A percentile compares a stretch with the other conserved stretches of the same genome.
phyloP scores from a whole-genome alignment of 148 eudicot species.

The Nepenthes mirabilis region DNA sequence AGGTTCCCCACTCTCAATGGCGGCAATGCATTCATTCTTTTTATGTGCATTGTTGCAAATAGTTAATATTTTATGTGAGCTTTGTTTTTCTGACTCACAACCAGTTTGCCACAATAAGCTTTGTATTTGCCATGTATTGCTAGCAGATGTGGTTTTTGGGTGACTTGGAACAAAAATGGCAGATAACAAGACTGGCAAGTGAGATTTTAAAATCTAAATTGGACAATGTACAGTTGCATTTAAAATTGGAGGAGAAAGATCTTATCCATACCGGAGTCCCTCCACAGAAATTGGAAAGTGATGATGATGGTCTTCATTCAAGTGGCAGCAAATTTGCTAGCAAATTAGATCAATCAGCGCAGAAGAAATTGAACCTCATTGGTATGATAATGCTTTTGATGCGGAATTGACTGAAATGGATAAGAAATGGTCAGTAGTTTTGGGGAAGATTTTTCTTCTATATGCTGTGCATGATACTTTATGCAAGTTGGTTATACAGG shows the following conservation, averaged over 20 bases:
- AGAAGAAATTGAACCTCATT: conserved; percentile 53
- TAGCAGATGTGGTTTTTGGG: conserved; percentile 50
- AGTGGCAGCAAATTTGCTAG: conserved; percentile 32
- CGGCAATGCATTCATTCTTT: no score
- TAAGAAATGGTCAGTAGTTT: conserved; percentile 41
- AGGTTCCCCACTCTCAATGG: no score
- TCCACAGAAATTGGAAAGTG: conserved; percentile 40
- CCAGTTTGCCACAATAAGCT: background rate
- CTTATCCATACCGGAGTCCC: conserved; percentile 31
- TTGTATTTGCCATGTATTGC: conserved; percentile 7
- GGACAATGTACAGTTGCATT: conserved; percentile 34
- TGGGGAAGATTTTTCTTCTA: conserved; percentile 42
- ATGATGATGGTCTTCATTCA: conserved; percentile 41
- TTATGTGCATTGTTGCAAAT: no score
- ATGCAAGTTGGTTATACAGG: conserved; percentile 34
- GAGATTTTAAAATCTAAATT: conserved; percentile 41
- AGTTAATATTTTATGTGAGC: no score
- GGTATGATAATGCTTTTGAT: conserved; percentile 38
- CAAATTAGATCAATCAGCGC: conserved; percentile 39
- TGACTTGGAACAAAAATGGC: conserved; percentile 48
- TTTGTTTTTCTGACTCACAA: no score
- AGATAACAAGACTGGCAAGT: conserved; percentile 24
- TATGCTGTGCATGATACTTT: conserved; percentile 34
- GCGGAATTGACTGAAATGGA: conserved; percentile 51
- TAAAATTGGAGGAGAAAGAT: conserved; percentile 49